Percentiles rank a stretch among this genome's conserved stretches.
These are phyloP conservation scores for Pythium rishiriense DNA, from an alignment of 352 stramenopile genomes.

Conservation along the genomic window DNA sequence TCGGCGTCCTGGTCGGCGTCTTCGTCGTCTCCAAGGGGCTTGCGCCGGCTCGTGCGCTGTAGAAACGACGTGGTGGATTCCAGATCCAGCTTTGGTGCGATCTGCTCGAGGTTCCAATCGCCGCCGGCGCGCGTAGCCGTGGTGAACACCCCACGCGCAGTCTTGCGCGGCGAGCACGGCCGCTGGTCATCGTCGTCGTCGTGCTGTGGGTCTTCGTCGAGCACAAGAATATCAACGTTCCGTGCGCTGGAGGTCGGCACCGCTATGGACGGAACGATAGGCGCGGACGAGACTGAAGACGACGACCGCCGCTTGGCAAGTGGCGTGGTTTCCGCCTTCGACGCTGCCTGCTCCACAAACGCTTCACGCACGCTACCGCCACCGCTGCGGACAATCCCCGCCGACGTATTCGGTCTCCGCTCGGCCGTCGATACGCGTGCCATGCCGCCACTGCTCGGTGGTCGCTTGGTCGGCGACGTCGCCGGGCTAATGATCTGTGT, in stretches of 20 bases:
- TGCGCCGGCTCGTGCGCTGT: constrained; percentile 17
- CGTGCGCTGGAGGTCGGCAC: constrained; percentile 25
- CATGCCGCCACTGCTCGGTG: constrained; percentile 2
- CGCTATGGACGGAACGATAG: background rate
- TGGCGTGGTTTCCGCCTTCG: constrained; percentile 1
- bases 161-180: constrained; percentile 56
- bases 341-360: constrained; percentile 40
- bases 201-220: constrained; percentile 38
- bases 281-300: constrained; percentile 3
- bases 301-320: constrained; percentile 10
- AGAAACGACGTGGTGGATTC: constrained; percentile 39
- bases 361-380: constrained; percentile 42
- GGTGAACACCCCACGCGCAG: constrained; percentile 47
- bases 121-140: constrained; percentile 23
- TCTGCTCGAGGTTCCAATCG: constrained; percentile 64
- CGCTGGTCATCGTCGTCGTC: constrained; percentile 33
- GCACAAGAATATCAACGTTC: constrained; percentile 57
- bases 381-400: constrained; percentile 41
- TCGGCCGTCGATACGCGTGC: constrained; percentile 18
- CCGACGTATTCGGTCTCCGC: constrained; percentile 52
- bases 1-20: constrained; percentile 18
- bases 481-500: constrained; percentile 23
- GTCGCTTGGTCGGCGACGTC: constrained; percentile 26
- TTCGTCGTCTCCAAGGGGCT: background rate
- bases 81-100: constrained; percentile 55